A percentile compares a stretch with the other conserved stretches of the same genome.
phyloP scores from a whole-genome alignment of 495 filamentous ascomycete genomes.

The Penicillium arizonense region DNA sequence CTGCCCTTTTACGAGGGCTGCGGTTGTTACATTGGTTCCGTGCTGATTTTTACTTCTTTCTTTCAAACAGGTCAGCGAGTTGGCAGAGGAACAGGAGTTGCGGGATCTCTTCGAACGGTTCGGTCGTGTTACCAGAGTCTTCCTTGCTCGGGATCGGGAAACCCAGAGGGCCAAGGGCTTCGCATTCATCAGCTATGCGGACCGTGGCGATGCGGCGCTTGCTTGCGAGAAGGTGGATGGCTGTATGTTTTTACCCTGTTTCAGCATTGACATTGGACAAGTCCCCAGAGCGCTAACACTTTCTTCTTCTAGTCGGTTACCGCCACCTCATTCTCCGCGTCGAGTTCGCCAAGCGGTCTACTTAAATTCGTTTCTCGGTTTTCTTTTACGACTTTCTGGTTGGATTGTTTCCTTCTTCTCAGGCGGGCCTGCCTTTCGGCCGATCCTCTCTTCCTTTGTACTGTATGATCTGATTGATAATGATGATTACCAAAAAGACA shows the following conservation, averaged over 20 bases:
- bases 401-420: slow-evolving; percentile 34
- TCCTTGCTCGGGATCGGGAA: slow-evolving; percentile 94
- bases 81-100: slow-evolving; percentile 92
- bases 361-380: slow-evolving; percentile 39
- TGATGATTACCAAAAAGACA: slow-evolving; percentile 41
- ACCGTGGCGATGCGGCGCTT: slow-evolving; percentile 81
- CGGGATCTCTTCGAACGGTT: slow-evolving; percentile 97
- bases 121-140: slow-evolving; percentile 93
- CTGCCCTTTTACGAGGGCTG: neutral
- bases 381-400: slow-evolving; percentile 25
- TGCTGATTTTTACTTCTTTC: slow-evolving; percentile 15
- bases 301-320: slow-evolving; percentile 62
- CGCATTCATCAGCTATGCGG: slow-evolving; percentile 94
- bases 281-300: slow-evolving; percentile 20
- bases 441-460: slow-evolving; percentile 40
- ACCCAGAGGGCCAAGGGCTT: slow-evolving; percentile 95
- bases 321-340: slow-evolving; percentile 87
- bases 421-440: slow-evolving; percentile 33
- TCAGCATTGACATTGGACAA: neutral
- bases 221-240: slow-evolving; percentile 98
- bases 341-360: slow-evolving; percentile 85
- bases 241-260: slow-evolving; percentile 52
- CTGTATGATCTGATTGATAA: slow-evolving; percentile 46
- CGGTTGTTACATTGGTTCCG: slow-evolving; percentile 2
- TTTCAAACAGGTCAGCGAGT: slow-evolving; percentile 75